Evolutionary conservation across 305 asterid genomes (phyloP).

Genomic region (Stenogyne calaminthoides): DNA sequence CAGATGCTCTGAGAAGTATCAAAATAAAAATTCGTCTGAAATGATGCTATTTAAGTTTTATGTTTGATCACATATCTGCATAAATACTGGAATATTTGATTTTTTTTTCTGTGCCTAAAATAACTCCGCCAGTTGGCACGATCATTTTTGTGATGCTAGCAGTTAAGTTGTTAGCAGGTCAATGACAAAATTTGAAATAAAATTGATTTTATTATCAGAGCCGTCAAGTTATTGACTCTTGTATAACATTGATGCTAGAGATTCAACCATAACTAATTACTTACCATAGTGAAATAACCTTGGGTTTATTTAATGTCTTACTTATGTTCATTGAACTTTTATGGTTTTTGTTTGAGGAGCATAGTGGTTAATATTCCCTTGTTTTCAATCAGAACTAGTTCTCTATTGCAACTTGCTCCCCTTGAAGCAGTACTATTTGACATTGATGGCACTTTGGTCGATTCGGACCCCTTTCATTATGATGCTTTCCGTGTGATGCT

Average conservation of each 20-base stretch:
- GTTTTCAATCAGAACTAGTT: constrained; percentile 49
- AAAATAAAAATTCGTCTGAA: neutral
- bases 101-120: neutral
- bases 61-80: neutral
- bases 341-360: constrained; percentile 14
- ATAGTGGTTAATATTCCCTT: constrained; percentile 21
- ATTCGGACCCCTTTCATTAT: constrained; percentile 86
- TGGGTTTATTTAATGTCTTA: constrained; percentile 11
- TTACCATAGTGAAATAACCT: neutral
- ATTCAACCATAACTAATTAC: neutral
- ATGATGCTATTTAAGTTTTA: neutral
- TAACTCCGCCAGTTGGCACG: neutral
- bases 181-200: neutral
- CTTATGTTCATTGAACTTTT: neutral
- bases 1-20: neutral
- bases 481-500: constrained; percentile 80
- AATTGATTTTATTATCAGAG: neutral
- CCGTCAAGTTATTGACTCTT: neutral
- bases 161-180: neutral
- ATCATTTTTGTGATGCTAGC: neutral
- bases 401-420: constrained; percentile 74
- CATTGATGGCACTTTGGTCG: constrained; percentile 90
- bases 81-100: no score
- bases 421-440: constrained; percentile 90
- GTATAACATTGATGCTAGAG: neutral